Percentiles rank a stretch among this genome's conserved stretches.
Conservation (phyloP, 2,329 filamentous ascomycete species). For the Lasiodiplodia hormozganensis region DNA sequence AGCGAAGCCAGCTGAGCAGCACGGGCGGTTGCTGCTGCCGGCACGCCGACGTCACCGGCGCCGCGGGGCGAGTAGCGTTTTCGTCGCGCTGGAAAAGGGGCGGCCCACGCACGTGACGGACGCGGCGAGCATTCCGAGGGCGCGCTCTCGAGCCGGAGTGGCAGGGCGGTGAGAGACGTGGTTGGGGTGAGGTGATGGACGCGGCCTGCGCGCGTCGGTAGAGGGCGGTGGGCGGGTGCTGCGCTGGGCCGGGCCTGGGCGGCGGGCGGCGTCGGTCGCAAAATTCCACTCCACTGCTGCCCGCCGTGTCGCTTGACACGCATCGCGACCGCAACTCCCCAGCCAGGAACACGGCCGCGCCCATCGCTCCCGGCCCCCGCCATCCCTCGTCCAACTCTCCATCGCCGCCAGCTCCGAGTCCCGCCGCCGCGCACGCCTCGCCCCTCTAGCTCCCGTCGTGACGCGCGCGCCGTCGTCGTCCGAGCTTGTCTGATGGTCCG, state of each 20-base stretch:
- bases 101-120: background rate
- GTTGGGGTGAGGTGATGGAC: slow-evolving; percentile 9
- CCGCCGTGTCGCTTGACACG: slow-evolving; percentile 12
- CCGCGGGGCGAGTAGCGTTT: background rate
- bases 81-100: slow-evolving; percentile 2
- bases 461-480: slow-evolving; percentile 22
- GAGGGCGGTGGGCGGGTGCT: background rate
- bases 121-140: slow-evolving; percentile 16
- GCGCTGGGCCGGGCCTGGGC: background rate
- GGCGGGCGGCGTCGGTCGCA: slow-evolving; percentile 16
- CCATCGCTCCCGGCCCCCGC: slow-evolving; percentile 20
- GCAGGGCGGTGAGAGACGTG: background rate
- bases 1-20: background rate
- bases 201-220: background rate
- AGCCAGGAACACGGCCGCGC: slow-evolving; percentile 20
- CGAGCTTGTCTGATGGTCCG: slow-evolving; percentile 32
- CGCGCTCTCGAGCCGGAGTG: background rate
- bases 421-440: background rate
- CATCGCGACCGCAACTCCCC: slow-evolving; percentile 17
- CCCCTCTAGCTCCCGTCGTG: slow-evolving; percentile 5
- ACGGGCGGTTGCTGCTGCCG: background rate
- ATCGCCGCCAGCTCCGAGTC: slow-evolving; percentile 8
- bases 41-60: background rate
- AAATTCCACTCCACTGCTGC: slow-evolving; percentile 17
- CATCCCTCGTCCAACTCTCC: slow-evolving; percentile 11